phyloP scores from a whole-genome alignment of 1,139 yeast species.

The Zhuliangozyma blackwelliae region DNA sequence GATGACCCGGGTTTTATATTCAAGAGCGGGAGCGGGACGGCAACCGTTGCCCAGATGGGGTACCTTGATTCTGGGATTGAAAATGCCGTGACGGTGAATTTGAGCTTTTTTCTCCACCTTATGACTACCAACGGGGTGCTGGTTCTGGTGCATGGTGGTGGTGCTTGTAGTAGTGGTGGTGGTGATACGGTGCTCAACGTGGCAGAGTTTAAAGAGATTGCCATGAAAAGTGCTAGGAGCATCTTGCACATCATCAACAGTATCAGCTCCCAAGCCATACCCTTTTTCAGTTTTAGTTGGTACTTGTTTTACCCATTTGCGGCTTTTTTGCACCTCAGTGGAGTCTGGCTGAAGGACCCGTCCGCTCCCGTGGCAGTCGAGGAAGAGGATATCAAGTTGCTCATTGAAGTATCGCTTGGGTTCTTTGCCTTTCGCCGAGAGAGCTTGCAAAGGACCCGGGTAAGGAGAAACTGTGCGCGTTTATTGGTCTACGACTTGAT shows the following conservation, averaged over 20 bases:
- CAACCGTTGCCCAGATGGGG: no score
- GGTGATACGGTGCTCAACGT: no score
- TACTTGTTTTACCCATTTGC: constrained; percentile 26
- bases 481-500: constrained; percentile 6
- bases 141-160: background rate
- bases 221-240: constrained; percentile 31
- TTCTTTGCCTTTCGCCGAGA: constrained; percentile 12
- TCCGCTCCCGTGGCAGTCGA: constrained; percentile 18
- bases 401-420: constrained; percentile 24
- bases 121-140: constrained; percentile 28
- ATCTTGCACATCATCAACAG: constrained; percentile 21
- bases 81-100: constrained; percentile 19
- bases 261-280: constrained; percentile 15
- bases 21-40: background rate
- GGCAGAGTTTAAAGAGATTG: constrained; percentile 17
- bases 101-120: constrained; percentile 27
- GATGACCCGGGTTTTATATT: constrained; percentile 19
- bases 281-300: constrained; percentile 27
- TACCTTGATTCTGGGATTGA: constrained; percentile 11
- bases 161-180: no score
- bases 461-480: constrained; percentile 5
- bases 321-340: constrained; percentile 29
- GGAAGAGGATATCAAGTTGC: constrained; percentile 23
- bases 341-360: constrained; percentile 26
- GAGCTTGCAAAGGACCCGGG: background rate